Conservation (phyloP, 495 filamentous ascomycete genomes). For the Pseudoneurospora amorphoporcata region DNA sequence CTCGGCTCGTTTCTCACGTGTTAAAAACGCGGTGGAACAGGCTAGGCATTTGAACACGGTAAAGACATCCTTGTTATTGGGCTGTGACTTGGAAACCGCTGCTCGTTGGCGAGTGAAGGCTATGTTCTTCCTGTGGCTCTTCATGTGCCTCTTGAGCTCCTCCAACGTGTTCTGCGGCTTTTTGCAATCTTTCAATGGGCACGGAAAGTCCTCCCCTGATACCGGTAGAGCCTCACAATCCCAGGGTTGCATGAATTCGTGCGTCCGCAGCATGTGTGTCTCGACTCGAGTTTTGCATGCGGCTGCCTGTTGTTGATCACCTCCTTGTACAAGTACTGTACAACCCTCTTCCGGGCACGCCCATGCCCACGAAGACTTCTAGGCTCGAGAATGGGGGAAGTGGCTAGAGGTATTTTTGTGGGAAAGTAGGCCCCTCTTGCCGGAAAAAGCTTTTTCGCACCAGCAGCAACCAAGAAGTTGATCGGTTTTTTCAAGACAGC, state of each 20-base stretch:
- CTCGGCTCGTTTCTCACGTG: background rate
- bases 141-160: background rate
- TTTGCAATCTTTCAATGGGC: fast-evolving
- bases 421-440: too few relatives aligned
- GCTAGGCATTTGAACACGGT: background rate
- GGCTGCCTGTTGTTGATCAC: background rate
- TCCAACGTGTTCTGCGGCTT: background rate
- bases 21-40: background rate
- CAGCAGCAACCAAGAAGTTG: background rate
- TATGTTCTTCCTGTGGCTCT: background rate
- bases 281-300: background rate
- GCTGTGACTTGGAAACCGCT: background rate
- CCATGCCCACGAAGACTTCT: too few relatives aligned
- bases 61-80: background rate
- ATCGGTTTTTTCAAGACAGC: background rate
- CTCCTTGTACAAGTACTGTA: background rate
- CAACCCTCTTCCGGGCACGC: background rate
- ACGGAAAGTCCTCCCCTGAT: background rate
- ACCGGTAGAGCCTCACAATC: background rate
- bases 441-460: background rate
- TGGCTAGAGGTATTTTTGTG: too few relatives aligned
- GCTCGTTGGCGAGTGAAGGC: background rate
- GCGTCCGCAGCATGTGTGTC: background rate
- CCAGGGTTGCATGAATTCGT: background rate
- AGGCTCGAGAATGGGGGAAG: too few relatives aligned